Evolutionary conservation across 495 filamentous ascomycete species (phyloP).

Genomic region (Cercophora sp.): DNA sequence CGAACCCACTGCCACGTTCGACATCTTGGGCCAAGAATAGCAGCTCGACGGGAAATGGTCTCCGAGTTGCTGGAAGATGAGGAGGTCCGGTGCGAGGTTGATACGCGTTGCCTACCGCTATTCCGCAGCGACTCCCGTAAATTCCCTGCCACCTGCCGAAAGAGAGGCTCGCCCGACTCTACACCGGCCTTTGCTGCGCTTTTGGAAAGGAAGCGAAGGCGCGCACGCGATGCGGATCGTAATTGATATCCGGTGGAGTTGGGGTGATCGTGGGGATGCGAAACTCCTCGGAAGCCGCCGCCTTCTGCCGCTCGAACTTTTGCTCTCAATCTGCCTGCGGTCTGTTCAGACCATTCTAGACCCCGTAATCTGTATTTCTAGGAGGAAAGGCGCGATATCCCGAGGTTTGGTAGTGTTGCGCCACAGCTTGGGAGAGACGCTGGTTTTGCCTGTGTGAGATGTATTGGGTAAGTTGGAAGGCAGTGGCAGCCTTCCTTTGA

Average conservation of each 20-base stretch:
- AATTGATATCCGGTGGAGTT: conserved; percentile 4
- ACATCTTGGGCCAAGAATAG: no score
- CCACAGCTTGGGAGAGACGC: conserved; percentile 22
- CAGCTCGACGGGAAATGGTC: no score
- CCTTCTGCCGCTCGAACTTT: conserved; percentile 5
- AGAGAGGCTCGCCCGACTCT: neutral
- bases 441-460: conserved; percentile 25
- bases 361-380: conserved; percentile 26
- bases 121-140: no score
- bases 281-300: conserved; percentile 5
- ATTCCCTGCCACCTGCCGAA: neutral
- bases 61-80: neutral
- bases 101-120: no score
- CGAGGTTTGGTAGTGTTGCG: conserved; percentile 22
- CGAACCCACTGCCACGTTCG: conserved; percentile 56
- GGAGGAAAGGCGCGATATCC: conserved; percentile 19
- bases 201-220: no score
- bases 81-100: neutral
- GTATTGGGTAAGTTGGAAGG: conserved; percentile 31
- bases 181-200: no score
- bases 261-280: neutral
- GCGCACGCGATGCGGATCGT: conserved; percentile 4
- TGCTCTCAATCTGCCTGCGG: conserved; percentile 5
- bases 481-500: conserved; percentile 21
- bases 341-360: conserved; percentile 10